phyloP scores from a whole-genome alignment of 257 asterid genomes.

The Solanum megistacrolobum region DNA sequence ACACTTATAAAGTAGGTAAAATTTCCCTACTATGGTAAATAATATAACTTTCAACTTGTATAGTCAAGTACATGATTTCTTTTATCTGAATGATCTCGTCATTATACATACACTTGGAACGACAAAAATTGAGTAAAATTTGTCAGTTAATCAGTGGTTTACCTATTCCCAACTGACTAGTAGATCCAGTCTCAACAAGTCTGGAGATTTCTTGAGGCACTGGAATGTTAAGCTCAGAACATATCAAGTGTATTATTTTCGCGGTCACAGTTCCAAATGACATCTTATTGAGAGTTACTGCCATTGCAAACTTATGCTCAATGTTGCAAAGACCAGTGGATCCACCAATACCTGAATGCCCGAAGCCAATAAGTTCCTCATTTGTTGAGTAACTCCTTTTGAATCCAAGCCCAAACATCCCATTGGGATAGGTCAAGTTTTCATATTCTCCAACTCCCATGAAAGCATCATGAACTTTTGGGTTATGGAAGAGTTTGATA shows the following conservation, averaged over 20 bases:
- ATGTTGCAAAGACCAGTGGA: constrained; percentile 74
- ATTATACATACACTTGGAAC: not conserved
- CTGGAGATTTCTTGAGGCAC: constrained; percentile 58
- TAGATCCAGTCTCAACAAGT: constrained; percentile 37
- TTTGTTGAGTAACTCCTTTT: constrained; percentile 58
- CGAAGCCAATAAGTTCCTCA: constrained; percentile 65
- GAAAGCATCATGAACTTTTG: constrained; percentile 64
- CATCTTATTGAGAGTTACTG: constrained; percentile 79
- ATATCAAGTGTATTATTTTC: constrained; percentile 59
- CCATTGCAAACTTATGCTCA: constrained; percentile 59
- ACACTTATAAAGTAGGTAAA: not conserved
- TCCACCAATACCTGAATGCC: constrained; percentile 97
- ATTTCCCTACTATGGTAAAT: not conserved
- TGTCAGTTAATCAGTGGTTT: constrained; percentile 60
- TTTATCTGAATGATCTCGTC: not conserved
- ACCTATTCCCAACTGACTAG: constrained; percentile 21
- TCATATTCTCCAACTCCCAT: constrained; percentile 69
- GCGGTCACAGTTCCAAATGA: constrained; percentile 78
- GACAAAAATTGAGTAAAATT: not conserved
- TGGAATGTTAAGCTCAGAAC: constrained; percentile 80
- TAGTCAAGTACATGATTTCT: not conserved
- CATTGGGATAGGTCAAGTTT: constrained; percentile 41
- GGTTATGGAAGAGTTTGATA: constrained; percentile 43
- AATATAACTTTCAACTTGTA: not conserved
- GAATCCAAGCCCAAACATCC: constrained; percentile 82